Evolutionary conservation across 2,329 filamentous ascomycete species (phyloP).

Genomic region (Diaporthe sp.): DNA sequence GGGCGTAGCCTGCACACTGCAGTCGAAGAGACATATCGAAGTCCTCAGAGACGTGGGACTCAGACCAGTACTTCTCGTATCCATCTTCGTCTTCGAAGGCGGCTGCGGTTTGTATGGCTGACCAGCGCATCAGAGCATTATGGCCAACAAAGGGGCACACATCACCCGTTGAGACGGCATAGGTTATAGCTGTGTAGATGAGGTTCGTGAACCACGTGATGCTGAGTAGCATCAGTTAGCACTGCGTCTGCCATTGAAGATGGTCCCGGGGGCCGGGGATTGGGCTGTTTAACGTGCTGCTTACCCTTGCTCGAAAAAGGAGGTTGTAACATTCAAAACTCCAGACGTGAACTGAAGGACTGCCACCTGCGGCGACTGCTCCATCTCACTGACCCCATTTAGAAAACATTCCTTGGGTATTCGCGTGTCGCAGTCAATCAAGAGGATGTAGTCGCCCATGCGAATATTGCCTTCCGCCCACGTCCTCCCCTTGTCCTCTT

Average conservation of each 20-base stretch:
- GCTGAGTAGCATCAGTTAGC: conserved; percentile 36
- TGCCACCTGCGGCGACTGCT: conserved; percentile 76
- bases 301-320: conserved; percentile 77
- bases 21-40: conserved; percentile 86
- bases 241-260: neutral
- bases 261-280: too few relatives aligned
- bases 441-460: conserved; percentile 84
- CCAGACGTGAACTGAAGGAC: conserved; percentile 81
- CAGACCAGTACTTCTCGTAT: conserved; percentile 86
- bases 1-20: conserved; percentile 78
- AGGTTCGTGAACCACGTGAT: conserved; percentile 85
- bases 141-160: conserved; percentile 85
- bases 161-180: conserved; percentile 81
- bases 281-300: conserved; percentile 40
- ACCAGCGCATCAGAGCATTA: conserved; percentile 83
- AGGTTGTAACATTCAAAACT: conserved; percentile 81
- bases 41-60: conserved; percentile 83
- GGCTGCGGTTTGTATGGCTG: conserved; percentile 79
- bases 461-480: conserved; percentile 92
- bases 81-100: conserved; percentile 75
- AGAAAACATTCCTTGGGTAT: conserved; percentile 83
- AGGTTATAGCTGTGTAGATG: conserved; percentile 79
- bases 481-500: conserved; percentile 73
- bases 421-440: conserved; percentile 85
- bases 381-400: conserved; percentile 82